These are phyloP conservation scores for Urostyla sp. DNA, from an alignment of 73 alveolate species.

Conservation along the genomic window DNA sequence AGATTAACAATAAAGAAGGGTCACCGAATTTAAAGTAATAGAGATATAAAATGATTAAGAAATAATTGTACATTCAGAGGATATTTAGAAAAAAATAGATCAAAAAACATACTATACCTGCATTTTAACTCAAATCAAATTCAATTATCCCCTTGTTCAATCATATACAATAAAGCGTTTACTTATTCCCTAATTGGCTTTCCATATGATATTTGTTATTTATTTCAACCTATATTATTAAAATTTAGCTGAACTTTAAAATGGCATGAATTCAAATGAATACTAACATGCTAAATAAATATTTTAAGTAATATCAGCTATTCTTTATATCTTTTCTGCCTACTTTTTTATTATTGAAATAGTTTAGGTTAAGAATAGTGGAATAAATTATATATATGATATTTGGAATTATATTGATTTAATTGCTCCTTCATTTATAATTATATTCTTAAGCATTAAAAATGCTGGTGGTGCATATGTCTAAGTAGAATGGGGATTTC, in stretches of 20 bases:
- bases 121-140: constrained; percentile 7
- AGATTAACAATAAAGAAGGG: too few relatives aligned
- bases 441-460: neutral
- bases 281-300: constrained; percentile 19
- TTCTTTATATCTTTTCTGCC: neutral
- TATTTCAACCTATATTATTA: constrained; percentile 2
- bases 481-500: neutral
- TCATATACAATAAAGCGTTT: neutral
- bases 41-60: too few relatives aligned
- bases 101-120: too few relatives aligned
- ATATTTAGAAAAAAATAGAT: too few relatives aligned
- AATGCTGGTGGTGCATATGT: neutral
- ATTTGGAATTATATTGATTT: constrained; percentile 54
- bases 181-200: constrained; percentile 9
- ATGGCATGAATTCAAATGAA: constrained; percentile 13
- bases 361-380: constrained; percentile 8
- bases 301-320: neutral
- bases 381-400: neutral
- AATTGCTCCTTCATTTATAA: constrained; percentile 17
- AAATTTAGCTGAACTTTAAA: neutral
- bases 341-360: constrained; percentile 27
- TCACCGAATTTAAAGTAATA: too few relatives aligned
- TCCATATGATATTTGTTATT: constrained; percentile 15
- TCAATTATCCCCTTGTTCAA: constrained; percentile 31
- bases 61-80: too few relatives aligned